Evolutionary conservation across 805 yeast species (phyloP), one percentile per base, ranked within the genome.

Genomic region (Ogataea ganodermae): DNA sequence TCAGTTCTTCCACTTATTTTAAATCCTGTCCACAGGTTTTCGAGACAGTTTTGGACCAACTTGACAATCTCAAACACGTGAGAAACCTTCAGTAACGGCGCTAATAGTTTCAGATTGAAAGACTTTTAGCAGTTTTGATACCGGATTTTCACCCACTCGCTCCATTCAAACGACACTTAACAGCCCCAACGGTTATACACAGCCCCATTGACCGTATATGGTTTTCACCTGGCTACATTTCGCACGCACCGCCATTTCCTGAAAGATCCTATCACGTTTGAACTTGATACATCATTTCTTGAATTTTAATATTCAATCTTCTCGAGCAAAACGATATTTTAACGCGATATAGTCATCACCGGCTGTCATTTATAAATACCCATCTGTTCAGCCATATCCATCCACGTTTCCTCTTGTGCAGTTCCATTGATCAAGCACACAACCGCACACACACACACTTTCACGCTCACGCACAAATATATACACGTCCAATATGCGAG

Each of bases 401-500:
- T n/a, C n/a, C n/a, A n/a, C n/a, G n/a, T n/a, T n/a, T n/a, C n/a
- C n/a, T n/a, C n/a, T n/a, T n/a, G n/a, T n/a, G n/a, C n/a, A n/a
- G n/a, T n/a, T n/a, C n/a, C n/a, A n/a, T n/a, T n/a, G n/a, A n/a
- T n/a, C n/a, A n/a, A n/a, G n/a, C n/a, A n/a, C n/a, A n/a, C n/a
- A n/a, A n/a, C n/a, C n/a, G n/a, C n/a, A n/a, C n/a, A n/a, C n/a
- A n/a, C n/a, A n/a, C n/a, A n/a, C n/a, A n/a, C n/a, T n/a, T n/a
- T n/a, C n/a, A n/a, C n/a, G n/a, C n/a, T n/a, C n/a, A n/a, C n/a
- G n/a, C n/a, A n/a, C n/a, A n/a, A n/a, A n/a, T n/a, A n/a, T n/a
- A n/a, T n/a, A n/a, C n/a, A n/a, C n/a, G n/a, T n/a, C n/a, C 26
- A 44, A 13, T 24, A 53, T 53, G 57, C 50, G 50, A 42, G 51